Conservation (phyloP, 257 asterid genomes). For the Scutellaria galericulata region DNA sequence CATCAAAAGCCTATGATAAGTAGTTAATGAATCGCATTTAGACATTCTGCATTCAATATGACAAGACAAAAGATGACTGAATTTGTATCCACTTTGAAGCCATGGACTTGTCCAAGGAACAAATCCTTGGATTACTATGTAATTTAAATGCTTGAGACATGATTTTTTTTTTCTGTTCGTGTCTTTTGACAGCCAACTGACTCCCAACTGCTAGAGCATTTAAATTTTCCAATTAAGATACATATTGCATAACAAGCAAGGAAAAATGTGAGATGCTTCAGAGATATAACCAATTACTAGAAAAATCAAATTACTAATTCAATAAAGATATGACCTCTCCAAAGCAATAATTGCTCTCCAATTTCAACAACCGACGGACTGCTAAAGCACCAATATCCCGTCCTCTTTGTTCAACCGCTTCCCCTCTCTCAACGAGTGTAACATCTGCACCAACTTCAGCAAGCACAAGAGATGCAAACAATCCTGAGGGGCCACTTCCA, state of each 20-base stretch:
- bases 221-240: slow-evolving; percentile 23
- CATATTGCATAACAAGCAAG: slow-evolving; percentile 20
- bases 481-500: slow-evolving; percentile 97
- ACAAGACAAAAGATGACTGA: neutral
- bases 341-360: slow-evolving; percentile 97
- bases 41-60: neutral
- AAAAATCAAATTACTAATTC: slow-evolving; percentile 43
- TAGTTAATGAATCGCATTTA: neutral
- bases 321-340: slow-evolving; percentile 87
- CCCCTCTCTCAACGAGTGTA: slow-evolving; percentile 87
- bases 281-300: slow-evolving; percentile 35
- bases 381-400: slow-evolving; percentile 95
- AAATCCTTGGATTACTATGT: slow-evolving; percentile 13
- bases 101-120: slow-evolving; percentile 12
- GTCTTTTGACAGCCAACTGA: neutral
- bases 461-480: slow-evolving; percentile 95
- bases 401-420: slow-evolving; percentile 94
- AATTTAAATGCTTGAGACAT: neutral
- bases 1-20: neutral
- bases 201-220: slow-evolving; percentile 23
- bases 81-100: neutral
- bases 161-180: too few species aligned
- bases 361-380: slow-evolving; percentile 74
- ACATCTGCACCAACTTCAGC: slow-evolving; percentile 98
- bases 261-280: slow-evolving; percentile 27